A percentile compares a stretch with the other conserved stretches of the same genome.
These are phyloP conservation scores for Phytophthora pistaciae DNA, from an alignment of 352 stramenopile species.

Conservation along the genomic window DNA sequence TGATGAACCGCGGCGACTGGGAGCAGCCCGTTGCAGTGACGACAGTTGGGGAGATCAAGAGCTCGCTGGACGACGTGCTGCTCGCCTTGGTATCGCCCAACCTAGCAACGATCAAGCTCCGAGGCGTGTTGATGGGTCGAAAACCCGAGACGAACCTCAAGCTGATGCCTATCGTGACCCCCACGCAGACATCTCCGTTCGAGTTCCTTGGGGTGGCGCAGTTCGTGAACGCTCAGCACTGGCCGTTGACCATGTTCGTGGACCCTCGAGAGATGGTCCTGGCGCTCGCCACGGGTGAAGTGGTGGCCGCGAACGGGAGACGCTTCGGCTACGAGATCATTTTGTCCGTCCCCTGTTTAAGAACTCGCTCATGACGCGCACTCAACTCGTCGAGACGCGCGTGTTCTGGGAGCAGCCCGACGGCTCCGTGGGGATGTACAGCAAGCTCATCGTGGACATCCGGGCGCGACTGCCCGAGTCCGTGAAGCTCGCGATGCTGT, in stretches of 20 bases:
- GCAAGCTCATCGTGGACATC: conserved; percentile 36
- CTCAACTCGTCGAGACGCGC: conserved; percentile 29
- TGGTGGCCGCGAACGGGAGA: conserved; percentile 24
- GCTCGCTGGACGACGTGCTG: conserved; percentile 32
- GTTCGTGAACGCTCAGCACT: conserved; percentile 34
- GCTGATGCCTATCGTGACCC: conserved; percentile 19
- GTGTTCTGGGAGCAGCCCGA: conserved; percentile 41
- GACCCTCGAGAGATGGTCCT: conserved; percentile 31
- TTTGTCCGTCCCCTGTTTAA: conserved; percentile 26
- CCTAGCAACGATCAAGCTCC: conserved; percentile 21
- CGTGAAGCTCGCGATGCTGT: conserved; percentile 34
- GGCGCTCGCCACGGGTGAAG: conserved; percentile 26
- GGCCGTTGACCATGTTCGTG: conserved; percentile 33
- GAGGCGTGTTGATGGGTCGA: conserved; percentile 28
- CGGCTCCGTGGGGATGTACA: conserved; percentile 35
- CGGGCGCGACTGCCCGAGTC: conserved; percentile 21
- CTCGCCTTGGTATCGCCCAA: conserved; percentile 27
- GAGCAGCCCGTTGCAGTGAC: conserved; percentile 30
- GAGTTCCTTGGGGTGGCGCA: conserved; percentile 26
- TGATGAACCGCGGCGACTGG: conserved; percentile 33
- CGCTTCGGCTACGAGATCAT: conserved; percentile 38
- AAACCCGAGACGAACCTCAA: conserved; percentile 16
- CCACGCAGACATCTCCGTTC: conserved; percentile 21
- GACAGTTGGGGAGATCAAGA: conserved; percentile 23
- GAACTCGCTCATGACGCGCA: conserved; percentile 11